A percentile compares a stretch with the other conserved stretches of the same genome.
phyloP scores from a whole-genome alignment of 2,329 filamentous ascomycete species.

The Bipolaris cookei region DNA sequence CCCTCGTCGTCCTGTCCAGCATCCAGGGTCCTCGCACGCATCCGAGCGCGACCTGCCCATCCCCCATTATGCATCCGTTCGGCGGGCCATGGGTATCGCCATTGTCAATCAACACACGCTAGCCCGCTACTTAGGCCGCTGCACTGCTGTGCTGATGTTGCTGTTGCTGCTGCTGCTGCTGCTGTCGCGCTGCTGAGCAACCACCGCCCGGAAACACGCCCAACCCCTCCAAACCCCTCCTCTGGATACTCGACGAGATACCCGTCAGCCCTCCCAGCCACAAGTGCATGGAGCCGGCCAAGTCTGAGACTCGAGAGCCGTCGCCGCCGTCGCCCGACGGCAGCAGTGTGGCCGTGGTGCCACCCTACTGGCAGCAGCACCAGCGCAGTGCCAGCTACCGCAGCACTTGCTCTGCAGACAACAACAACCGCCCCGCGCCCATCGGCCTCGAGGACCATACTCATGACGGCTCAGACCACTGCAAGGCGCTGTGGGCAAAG shows the following conservation, averaged over 20 bases:
- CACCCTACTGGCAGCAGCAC: conserved; percentile 57
- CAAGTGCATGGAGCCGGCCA: conserved; percentile 40
- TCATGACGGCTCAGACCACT: conserved; percentile 62
- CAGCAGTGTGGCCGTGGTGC: conserved; percentile 48
- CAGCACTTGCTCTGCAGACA: conserved; percentile 45
- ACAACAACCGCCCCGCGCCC: conserved; percentile 45
- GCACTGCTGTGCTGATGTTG: not conserved
- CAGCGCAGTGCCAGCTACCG: conserved; percentile 47
- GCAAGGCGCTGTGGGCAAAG: conserved; percentile 66
- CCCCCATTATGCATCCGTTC: too few species aligned
- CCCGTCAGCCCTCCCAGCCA: conserved; percentile 25
- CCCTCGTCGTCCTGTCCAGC: not conserved
- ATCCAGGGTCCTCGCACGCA: not conserved
- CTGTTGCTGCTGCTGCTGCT: too few species aligned
- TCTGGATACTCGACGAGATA: not conserved
- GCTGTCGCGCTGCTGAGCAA: not conserved
- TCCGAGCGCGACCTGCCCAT: too few species aligned
- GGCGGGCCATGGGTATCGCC: too few species aligned
- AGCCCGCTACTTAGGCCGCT: not conserved
- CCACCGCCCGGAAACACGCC: conserved; percentile 7
- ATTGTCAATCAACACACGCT: not conserved
- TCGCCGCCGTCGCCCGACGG: conserved; percentile 33
- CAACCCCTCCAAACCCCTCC: conserved; percentile 20
- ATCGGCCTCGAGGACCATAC: conserved; percentile 71
- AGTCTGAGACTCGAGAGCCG: conserved; percentile 37